Evolutionary conservation across 2,329 filamentous ascomycete genomes (phyloP).

Genomic region (Apiospora marii): DNA sequence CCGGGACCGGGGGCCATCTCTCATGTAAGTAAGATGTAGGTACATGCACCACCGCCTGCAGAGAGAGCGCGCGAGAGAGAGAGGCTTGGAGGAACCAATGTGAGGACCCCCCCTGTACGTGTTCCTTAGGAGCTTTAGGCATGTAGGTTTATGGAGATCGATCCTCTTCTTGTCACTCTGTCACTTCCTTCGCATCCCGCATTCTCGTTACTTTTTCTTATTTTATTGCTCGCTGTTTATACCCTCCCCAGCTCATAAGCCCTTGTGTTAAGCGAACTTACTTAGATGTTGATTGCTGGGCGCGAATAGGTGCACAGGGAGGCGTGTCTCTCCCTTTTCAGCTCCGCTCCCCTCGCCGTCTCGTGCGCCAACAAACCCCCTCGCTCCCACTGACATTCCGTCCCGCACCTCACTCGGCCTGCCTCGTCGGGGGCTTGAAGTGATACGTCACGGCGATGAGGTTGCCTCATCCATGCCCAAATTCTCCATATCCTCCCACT

Average conservation of each 20-base stretch:
- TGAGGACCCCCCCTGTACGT: constrained; percentile 4
- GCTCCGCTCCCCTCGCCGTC: neutral
- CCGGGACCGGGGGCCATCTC: constrained; percentile 17
- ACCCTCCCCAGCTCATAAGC: constrained; percentile 13
- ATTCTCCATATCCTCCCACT: constrained; percentile 14
- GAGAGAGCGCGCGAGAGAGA: neutral
- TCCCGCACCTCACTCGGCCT: no score
- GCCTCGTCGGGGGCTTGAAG: neutral
- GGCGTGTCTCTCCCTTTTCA: constrained; percentile 1
- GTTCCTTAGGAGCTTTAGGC: neutral
- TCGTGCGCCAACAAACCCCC: neutral
- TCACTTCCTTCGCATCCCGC: constrained; percentile 15
- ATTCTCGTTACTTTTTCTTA: constrained; percentile 17
- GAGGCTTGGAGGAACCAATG: neutral
- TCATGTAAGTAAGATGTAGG: neutral
- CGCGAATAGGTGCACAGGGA: constrained; percentile 4
- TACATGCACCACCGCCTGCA: no score
- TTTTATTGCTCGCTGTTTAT: neutral
- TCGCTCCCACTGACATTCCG: neutral
- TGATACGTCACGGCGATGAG: constrained; percentile 21
- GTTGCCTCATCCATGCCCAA: constrained; percentile 5
- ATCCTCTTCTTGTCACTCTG: constrained; percentile 20
- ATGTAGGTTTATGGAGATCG: constrained; percentile 16
- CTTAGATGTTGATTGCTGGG: neutral
- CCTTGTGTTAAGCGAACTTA: constrained; percentile 4